Percentiles rank a stretch among this genome's conserved stretches.
Evolutionary conservation across 805 yeast species (phyloP).

Genomic region (Spencermartinsiella europaea): DNA sequence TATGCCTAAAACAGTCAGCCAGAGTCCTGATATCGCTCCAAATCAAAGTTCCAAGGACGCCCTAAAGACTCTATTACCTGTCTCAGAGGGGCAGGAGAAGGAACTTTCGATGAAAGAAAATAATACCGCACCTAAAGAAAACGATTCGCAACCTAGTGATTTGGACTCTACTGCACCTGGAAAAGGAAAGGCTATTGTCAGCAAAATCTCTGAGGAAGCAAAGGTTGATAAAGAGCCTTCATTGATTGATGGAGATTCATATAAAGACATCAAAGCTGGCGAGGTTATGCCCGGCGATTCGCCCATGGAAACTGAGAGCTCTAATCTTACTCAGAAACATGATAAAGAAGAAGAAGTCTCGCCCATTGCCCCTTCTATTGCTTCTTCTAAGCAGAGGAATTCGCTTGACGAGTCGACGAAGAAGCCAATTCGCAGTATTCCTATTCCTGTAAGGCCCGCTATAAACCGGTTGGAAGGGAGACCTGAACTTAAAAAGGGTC

Average conservation of each 20-base stretch:
- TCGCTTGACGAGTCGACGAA: too few species aligned
- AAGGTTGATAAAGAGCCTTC: conserved; percentile 3
- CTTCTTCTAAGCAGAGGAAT: not conserved
- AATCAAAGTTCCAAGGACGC: not conserved
- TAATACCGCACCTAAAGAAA: conserved; percentile 20
- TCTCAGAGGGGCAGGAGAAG: not conserved
- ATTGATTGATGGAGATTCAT: too few species aligned
- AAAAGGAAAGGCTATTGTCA: conserved; percentile 2
- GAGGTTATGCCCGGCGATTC: not conserved
- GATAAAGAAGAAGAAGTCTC: conserved; percentile 1
- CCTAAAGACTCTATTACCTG: not conserved
- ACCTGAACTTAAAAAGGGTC: not conserved
- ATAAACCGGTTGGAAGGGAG: not conserved
- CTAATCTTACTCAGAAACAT: conserved; percentile 11
- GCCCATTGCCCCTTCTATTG: not conserved
- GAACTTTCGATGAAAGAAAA: conserved; percentile 22
- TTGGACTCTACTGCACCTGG: not conserved
- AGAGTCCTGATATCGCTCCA: not conserved
- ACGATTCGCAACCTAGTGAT: conserved; percentile 11
- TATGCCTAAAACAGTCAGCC: not conserved
- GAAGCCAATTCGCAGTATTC: too few species aligned
- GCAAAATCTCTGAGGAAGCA: not conserved
- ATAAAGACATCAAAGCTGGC: not conserved
- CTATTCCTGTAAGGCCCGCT: not conserved
- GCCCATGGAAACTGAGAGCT: conserved; percentile 4